These are phyloP conservation scores for Nakazawaea siamensis DNA, from an alignment of 805 yeast species.

Conservation along the genomic window DNA sequence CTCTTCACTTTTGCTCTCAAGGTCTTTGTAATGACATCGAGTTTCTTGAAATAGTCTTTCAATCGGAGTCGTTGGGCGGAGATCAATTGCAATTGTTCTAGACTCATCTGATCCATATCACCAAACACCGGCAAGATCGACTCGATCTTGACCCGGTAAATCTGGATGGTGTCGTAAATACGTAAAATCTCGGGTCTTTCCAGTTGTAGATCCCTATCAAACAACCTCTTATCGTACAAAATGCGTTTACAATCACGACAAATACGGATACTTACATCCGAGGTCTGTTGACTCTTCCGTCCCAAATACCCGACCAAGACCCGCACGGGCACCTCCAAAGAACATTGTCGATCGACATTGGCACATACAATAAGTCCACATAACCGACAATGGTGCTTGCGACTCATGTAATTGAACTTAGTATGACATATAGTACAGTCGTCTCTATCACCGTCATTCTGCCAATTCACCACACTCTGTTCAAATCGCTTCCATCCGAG, in stretches of 20 bases:
- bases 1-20: constrained; percentile 21
- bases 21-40: constrained; percentile 41
- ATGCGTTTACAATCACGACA: constrained; percentile 64
- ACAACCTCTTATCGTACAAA: constrained; percentile 49
- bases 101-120: no score
- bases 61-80: constrained; percentile 33
- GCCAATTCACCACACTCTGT: constrained; percentile 56
- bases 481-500: constrained; percentile 28
- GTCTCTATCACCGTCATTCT: constrained; percentile 34
- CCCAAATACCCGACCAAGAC: constrained; percentile 30
- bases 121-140: constrained; percentile 14
- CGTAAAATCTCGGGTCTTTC: constrained; percentile 28
- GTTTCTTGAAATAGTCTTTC: constrained; percentile 39
- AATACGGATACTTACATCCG: constrained; percentile 37
- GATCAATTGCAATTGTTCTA: constrained; percentile 26
- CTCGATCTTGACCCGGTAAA: constrained; percentile 16
- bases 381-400: constrained; percentile 84
- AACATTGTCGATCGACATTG: constrained; percentile 52
- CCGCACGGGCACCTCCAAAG: constrained; percentile 56
- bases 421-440: constrained; percentile 60
- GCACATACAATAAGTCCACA: constrained; percentile 86
- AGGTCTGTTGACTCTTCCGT: constrained; percentile 13
- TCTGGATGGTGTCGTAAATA: constrained; percentile 24
- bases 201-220: constrained; percentile 27
- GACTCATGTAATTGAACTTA: constrained; percentile 40